Evolutionary conservation across 208 protist species (phyloP).

Genomic region (Trypanosoma brucei): DNA sequence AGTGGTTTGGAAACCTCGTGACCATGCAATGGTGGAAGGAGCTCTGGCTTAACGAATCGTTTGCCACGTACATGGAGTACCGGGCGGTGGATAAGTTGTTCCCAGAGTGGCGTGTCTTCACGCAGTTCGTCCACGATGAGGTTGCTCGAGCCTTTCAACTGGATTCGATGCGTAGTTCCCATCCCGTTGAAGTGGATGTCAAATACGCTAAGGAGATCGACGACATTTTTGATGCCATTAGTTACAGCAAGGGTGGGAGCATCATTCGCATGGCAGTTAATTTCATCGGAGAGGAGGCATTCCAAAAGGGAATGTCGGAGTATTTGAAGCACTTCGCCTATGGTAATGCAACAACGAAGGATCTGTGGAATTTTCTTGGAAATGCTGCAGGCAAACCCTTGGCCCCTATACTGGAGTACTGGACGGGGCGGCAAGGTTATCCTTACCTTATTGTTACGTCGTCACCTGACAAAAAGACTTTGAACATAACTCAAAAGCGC

Average conservation of each 20-base stretch:
- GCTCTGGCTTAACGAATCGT: conserved; percentile 98
- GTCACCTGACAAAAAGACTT: conserved; percentile 1
- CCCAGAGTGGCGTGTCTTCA: conserved; percentile 75
- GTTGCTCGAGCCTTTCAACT: conserved; percentile 64
- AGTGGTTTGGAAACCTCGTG: conserved; percentile 98
- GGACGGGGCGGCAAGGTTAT: conserved; percentile 73
- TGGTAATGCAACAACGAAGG: conserved; percentile 63
- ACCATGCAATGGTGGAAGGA: conserved; percentile 98
- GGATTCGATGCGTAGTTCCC: conserved; percentile 79
- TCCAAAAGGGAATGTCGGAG: conserved; percentile 62
- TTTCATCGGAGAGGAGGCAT: conserved; percentile 77
- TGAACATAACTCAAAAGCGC: conserved; percentile 27
- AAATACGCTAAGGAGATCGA: conserved; percentile 84
- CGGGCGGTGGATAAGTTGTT: conserved; percentile 68
- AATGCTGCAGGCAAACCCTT: conserved; percentile 57
- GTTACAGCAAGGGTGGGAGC: conserved; percentile 84
- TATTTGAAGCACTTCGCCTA: conserved; percentile 81
- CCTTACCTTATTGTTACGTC: conserved; percentile 47
- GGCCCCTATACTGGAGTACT: conserved; percentile 51
- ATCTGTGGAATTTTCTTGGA: conserved; percentile 85
- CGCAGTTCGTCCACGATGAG: conserved; percentile 74
- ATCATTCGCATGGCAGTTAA: conserved; percentile 85
- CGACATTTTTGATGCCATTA: conserved; percentile 92
- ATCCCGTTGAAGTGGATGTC: conserved; percentile 90
- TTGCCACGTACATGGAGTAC: conserved; percentile 89